Conservation (phyloP, 108 stramenopile genomes). For the Mediolabrus comicus region DNA sequence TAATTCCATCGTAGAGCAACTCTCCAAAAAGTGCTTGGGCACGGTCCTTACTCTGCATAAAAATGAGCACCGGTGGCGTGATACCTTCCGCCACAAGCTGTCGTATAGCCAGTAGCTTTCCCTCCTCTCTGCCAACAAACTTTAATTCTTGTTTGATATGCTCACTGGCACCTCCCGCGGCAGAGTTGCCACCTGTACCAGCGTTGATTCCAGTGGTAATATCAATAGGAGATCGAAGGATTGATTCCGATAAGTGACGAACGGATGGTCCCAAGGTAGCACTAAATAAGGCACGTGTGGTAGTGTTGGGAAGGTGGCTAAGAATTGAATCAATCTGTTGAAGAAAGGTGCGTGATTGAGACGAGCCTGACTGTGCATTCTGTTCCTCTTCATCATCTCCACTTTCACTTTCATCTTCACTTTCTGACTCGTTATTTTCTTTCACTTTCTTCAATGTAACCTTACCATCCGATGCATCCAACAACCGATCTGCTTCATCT, state of each 20-base stretch:
- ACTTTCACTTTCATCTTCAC: slow-evolving; percentile 3
- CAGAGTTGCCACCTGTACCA: slow-evolving; percentile 45
- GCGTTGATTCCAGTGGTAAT: slow-evolving; percentile 73
- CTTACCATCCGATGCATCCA: slow-evolving; percentile 79
- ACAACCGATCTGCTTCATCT: slow-evolving; percentile 96
- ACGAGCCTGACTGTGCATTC: slow-evolving; percentile 58
- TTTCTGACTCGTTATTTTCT: not conserved
- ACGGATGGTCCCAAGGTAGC: slow-evolving; percentile 93
- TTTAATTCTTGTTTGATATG: slow-evolving; percentile 87
- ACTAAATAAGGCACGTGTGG: slow-evolving; percentile 91
- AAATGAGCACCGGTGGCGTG: slow-evolving; percentile 86
- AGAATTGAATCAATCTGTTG: slow-evolving; percentile 95
- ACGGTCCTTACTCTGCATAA: slow-evolving; percentile 94
- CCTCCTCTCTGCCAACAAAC: slow-evolving; percentile 97
- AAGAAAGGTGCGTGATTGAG: slow-evolving; percentile 75
- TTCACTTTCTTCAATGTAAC: not conserved
- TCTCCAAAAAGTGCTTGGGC: slow-evolving; percentile 94
- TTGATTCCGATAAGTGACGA: slow-evolving; percentile 77
- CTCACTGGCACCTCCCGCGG: slow-evolving; percentile 75
- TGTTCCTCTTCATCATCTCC: slow-evolving; percentile 16
- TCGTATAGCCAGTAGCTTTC: slow-evolving; percentile 93
- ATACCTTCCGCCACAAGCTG: slow-evolving; percentile 80
- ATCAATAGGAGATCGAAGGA: slow-evolving; percentile 91
- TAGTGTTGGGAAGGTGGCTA: slow-evolving; percentile 62
- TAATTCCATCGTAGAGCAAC: slow-evolving; percentile 91